These are phyloP conservation scores for Linnemannia zychae DNA, from an alignment of 192 early-diverging fungal genomes.

Conservation along the genomic window DNA sequence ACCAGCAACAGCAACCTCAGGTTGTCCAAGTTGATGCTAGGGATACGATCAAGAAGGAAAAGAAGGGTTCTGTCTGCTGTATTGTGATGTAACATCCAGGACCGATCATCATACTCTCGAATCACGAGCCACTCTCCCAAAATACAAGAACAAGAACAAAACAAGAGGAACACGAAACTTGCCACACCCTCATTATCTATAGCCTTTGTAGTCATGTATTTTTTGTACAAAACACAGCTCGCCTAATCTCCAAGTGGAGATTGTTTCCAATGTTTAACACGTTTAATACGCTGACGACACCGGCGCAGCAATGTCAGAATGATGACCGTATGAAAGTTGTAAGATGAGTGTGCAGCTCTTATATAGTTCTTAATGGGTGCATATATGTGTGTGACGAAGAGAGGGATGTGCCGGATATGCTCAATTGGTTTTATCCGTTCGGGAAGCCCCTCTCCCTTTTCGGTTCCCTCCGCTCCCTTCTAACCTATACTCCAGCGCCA, in stretches of 20 bases:
- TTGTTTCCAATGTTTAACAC: not conserved
- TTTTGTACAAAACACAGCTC: not conserved
- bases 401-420: not conserved
- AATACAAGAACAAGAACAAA: not conserved
- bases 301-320: not conserved
- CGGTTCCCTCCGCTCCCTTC: not conserved
- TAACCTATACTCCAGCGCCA: not conserved
- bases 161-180: not conserved
- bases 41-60: constrained; percentile 12
- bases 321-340: not conserved
- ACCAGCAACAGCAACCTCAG: not conserved
- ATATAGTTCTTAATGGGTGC: too few species aligned
- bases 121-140: not conserved
- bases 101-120: not conserved
- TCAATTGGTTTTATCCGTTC: not conserved
- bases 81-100: constrained; percentile 23
- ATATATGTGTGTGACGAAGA: not conserved
- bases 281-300: not conserved
- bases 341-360: too few species aligned
- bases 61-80: constrained; percentile 35
- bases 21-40: not conserved
- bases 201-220: not conserved
- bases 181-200: not conserved
- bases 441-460: not conserved
- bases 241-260: not conserved